Base-by-base conservation (phyloP, 1,139 yeast species). In the Fermentozyma sake region DNA sequence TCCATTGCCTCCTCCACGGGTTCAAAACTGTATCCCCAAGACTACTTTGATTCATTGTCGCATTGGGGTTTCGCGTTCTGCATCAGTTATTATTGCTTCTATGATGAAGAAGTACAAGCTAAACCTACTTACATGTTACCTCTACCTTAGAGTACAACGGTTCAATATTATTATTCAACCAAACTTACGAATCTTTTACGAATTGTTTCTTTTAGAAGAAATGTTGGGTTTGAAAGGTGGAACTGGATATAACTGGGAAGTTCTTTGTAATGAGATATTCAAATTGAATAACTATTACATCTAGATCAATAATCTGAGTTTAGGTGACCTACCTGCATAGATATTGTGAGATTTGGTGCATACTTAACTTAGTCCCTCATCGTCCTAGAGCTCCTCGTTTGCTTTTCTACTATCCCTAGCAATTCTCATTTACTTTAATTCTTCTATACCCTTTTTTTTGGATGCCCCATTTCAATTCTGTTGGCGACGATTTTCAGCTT, bases 161-260 rank as follows among this genome's bases (percentile, higher is more conserved):
- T 69, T 87, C 42, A 87, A 87, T 52, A 85, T 87, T 29, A 85
- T 87, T 22, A 85, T 89, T 37, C 96, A 87, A 54, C 97, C 96
- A 4, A 87, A 86, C 52, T 63, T 87, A 48, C 72, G 84, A 52
- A 70, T 87, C 41, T 83, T 87, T 75, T 86, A 83, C 52, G 96
- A 87, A 44, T 63, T 87, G 36, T 75, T 79, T 46, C 73, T 81
- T 44, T 85, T 81, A 79, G 94, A 85, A 44, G 89, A 84, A 33
- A 41, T 42, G 29, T 52, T 62, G 30, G 49, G 55, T n/a, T 28
- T 41, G 22, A 32, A 34, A 21, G 37, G 26, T 9, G 36, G 41
- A 28, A 44, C 39, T 29, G 41, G 34, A 23, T 47, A 44, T 22
- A 41, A 39, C 30, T 62, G 68, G 68, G 64, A 59, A 39, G 45